Base-by-base conservation (phyloP, 2,329 filamentous ascomycete genomes). In the Penicillium corylophilum region DNA sequence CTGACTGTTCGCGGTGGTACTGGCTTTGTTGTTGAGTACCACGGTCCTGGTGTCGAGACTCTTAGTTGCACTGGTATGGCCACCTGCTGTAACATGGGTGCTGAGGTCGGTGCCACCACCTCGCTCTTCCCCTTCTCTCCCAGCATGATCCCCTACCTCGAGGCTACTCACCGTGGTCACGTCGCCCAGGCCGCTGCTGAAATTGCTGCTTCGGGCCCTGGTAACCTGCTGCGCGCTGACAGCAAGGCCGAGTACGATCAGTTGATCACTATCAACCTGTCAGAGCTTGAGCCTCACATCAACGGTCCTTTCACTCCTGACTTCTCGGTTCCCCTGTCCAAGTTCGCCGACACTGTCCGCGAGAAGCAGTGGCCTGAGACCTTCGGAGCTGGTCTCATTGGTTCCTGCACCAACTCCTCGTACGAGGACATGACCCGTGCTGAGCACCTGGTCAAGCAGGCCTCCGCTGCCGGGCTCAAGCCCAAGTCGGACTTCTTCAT, bases 271-370 rank as follows among this genome's bases (percentile, higher is more conserved):
- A 90, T 99, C 78, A 93, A 99, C 81, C 84, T 99, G 49, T 88
- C 84, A 53, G 89, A 93, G 76, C 87, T 99, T 44, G 94, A 99
- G 81, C 94, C 94, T 62, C 90, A 97, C 74, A 91, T 99, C 80
- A 99, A 99, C 81, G 94, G 94, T 62, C 94, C 94, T 60, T 97
- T 97, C 84, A 99, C 94, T 24, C 94, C 94, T 56, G 94, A 99
- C 84, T 82, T 99, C 77, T 92, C 91, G 50, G 97, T 94, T 7
- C 94, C 94, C 46, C 95, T 99, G 74, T 96, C 90, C 78, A 94
- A 96, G 81, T 96, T 97, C 80, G 90, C 89, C 77, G 87, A 95
- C 70, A 90, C 90, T 63, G 93, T 93, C 69, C 91, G 95, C 81
- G 85, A 87, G 69, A 96, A 99, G 80, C 85, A 87, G 75, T 99